A percentile compares a stretch with the other conserved stretches of the same genome.
These are phyloP conservation scores for Cercophora samala DNA, from an alignment of 495 filamentous ascomycete species.

Conservation along the genomic window DNA sequence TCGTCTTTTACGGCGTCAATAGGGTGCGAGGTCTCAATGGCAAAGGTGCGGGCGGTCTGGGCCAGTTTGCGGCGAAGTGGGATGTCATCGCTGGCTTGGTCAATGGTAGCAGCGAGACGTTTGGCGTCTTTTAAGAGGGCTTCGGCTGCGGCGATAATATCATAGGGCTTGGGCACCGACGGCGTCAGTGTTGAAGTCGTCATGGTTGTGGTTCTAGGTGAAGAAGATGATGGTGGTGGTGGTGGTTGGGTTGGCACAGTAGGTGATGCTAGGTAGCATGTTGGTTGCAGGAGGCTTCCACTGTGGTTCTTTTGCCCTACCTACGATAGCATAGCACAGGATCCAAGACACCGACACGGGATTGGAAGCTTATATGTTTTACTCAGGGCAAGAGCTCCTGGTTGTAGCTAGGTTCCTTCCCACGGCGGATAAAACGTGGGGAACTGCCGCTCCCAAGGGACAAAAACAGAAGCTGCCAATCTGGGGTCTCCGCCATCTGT, in stretches of 20 bases:
- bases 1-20: slow-evolving; percentile 28
- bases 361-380: not conserved
- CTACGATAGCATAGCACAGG: not conserved
- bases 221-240: not conserved
- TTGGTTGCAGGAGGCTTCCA: not conserved
- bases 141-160: slow-evolving; percentile 29
- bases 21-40: slow-evolving; percentile 20
- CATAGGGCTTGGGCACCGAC: not conserved
- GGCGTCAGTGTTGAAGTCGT: not conserved
- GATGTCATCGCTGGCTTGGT: slow-evolving; percentile 6
- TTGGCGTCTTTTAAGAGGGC: slow-evolving; percentile 25
- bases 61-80: slow-evolving; percentile 19
- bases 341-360: not conserved
- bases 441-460: slow-evolving; percentile 1
- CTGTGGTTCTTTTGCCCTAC: not conserved
- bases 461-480: not conserved
- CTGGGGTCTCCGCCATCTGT: not conserved
- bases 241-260: not conserved
- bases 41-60: slow-evolving; percentile 23
- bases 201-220: not conserved
- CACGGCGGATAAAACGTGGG: slow-evolving; percentile 3
- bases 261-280: not conserved
- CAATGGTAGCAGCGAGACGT: slow-evolving; percentile 13
- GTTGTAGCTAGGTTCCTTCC: not conserved
- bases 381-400: not conserved